Conservation (phyloP, 768 basidiomycete genomes). For the Tulasnella sp. region DNA sequence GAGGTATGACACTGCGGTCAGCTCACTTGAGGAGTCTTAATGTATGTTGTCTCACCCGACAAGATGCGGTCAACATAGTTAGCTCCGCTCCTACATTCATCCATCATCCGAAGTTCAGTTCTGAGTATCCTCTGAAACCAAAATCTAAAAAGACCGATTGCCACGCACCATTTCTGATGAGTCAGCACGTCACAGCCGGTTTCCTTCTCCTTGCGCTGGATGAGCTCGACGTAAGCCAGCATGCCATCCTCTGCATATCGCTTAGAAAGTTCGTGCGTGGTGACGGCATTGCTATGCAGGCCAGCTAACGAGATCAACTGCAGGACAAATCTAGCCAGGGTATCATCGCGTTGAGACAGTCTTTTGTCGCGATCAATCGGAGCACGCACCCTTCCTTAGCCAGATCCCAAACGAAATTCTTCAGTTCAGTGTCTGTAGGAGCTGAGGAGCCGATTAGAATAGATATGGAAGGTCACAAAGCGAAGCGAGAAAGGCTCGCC, state of each 20-base stretch:
- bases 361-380: neutral
- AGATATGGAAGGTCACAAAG: neutral
- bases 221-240: constrained; percentile 82
- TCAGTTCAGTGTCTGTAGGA: constrained; percentile 51
- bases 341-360: neutral
- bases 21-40: neutral
- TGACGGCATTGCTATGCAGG: constrained; percentile 72
- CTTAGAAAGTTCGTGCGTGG: constrained; percentile 68
- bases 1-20: neutral
- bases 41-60: constrained; percentile 32
- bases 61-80: constrained; percentile 84
- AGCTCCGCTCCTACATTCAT: constrained; percentile 77
- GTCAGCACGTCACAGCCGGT: constrained; percentile 83
- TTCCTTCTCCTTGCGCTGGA: constrained; percentile 81
- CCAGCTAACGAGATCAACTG: constrained; percentile 85
- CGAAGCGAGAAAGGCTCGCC: constrained; percentile 21
- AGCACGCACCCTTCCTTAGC: constrained; percentile 68
- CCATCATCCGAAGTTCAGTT: neutral
- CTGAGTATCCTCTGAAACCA: neutral
- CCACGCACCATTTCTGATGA: constrained; percentile 79
- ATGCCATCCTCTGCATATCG: constrained; percentile 81
- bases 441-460: neutral
- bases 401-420: constrained; percentile 81
- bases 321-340: constrained; percentile 55
- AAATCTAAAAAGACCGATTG: neutral